Conservation (phyloP, 176 grass and related monocot species). For the Tillandsia fasciculata region DNA sequence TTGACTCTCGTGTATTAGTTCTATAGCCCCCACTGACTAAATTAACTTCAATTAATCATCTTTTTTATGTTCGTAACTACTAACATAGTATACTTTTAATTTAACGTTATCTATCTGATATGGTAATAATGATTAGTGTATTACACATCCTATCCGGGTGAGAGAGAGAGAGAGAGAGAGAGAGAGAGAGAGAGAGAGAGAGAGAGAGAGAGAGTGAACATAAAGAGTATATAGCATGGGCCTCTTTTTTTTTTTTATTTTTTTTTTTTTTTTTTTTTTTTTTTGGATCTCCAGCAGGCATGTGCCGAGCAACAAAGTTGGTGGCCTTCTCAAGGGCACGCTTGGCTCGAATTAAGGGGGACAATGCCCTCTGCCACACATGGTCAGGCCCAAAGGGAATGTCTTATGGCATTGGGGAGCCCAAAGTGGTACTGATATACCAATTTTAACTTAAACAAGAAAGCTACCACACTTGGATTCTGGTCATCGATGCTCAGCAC, state of each 20-base stretch:
- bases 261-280: not conserved
- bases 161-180: no score
- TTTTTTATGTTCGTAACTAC: no score
- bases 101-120: no score
- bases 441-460: slow-evolving; percentile 14
- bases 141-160: no score
- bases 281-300: not conserved
- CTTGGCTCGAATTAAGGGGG: slow-evolving; percentile 40
- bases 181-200: no score
- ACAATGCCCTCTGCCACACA: slow-evolving; percentile 29
- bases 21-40: no score
- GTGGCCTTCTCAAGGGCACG: slow-evolving; percentile 95
- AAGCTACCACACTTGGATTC: slow-evolving; percentile 5
- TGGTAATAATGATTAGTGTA: no score
- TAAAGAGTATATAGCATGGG: not conserved
- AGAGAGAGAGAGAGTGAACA: no score
- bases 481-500: not conserved
- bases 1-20: no score
- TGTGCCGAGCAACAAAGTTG: not conserved
- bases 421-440: slow-evolving; percentile 10
- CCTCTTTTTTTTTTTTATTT: not conserved
- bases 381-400: slow-evolving; percentile 52
- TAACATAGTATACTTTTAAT: no score
- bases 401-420: slow-evolving; percentile 41
- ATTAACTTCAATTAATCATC: no score